phyloP scores from a whole-genome alignment of 306 rosid genomes.

The Cucumis sativus region Cucumber_9930_V3 NC_026656.2:11160501-11161000 shows the following conservation, averaged over 20 bases:
- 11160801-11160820: not conserved
- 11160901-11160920: conserved; percentile 65
- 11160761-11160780: conserved; percentile 73
- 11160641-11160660: conserved; percentile 8
- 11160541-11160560: not conserved
- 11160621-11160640: not conserved
- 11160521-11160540: conserved; percentile 3
- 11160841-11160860: conserved; percentile 43
- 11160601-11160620: not conserved
- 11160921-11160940: conserved; percentile 94
- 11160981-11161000: conserved; percentile 98
- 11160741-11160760: conserved; percentile 96
- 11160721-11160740: conserved; percentile 82
- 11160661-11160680: conserved; percentile 93
- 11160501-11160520: conserved; percentile 3
- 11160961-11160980: conserved; percentile 97
- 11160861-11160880: conserved; percentile 81
- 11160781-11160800: not conserved
- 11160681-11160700: conserved; percentile 82
- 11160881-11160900: conserved; percentile 45
- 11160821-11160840: not conserved
- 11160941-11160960: conserved; percentile 87
- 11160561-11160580: not conserved
- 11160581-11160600: not conserved
- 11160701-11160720: conserved; percentile 84